phyloP scores from a whole-genome alignment of 768 basidiomycete species.

The Calocybe indica region DNA sequence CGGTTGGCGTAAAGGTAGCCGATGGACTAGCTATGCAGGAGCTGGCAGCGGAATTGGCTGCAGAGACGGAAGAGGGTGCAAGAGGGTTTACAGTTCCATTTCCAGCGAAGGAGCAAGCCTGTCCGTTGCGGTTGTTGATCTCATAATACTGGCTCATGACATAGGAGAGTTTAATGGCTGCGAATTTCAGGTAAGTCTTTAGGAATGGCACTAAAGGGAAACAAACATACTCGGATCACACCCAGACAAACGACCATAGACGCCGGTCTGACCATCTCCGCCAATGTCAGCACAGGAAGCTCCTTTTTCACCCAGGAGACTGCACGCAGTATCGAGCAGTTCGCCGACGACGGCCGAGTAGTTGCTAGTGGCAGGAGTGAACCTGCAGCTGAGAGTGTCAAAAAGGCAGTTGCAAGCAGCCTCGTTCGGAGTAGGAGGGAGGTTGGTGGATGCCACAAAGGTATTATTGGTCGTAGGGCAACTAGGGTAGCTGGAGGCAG shows the following conservation, averaged over 20 bases:
- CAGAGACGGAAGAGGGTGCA: conserved; percentile 42
- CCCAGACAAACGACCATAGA: conserved; percentile 68
- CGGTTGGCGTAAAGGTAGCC: conserved; percentile 58
- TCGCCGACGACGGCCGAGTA: conserved; percentile 53
- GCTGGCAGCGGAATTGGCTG: conserved; percentile 49
- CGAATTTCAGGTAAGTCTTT: conserved; percentile 4
- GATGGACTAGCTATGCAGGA: conserved; percentile 63
- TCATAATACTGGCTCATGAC: conserved; percentile 80
- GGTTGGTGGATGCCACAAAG: conserved; percentile 57
- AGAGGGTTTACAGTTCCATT: conserved; percentile 72
- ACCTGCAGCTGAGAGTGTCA: conserved; percentile 63
- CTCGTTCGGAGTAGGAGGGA: conserved; percentile 84
- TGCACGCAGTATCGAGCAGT: conserved; percentile 68
- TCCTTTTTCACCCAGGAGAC: conserved; percentile 58
- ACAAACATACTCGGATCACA: conserved; percentile 70
- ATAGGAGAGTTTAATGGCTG: conserved; percentile 76
- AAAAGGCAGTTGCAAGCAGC: conserved; percentile 75
- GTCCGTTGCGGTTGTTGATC: conserved; percentile 44
- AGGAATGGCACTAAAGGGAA: background rate
- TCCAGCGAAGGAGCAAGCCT: conserved; percentile 75
- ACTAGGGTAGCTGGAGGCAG: conserved; percentile 46
- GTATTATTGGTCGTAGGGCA: conserved; percentile 62
- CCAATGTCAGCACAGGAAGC: conserved; percentile 65
- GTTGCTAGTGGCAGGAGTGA: conserved; percentile 58
- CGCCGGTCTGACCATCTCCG: conserved; percentile 65